Evolutionary conservation across 495 filamentous ascomycete species (phyloP).

Genomic region (Aspergillus carlsbadensis): DNA sequence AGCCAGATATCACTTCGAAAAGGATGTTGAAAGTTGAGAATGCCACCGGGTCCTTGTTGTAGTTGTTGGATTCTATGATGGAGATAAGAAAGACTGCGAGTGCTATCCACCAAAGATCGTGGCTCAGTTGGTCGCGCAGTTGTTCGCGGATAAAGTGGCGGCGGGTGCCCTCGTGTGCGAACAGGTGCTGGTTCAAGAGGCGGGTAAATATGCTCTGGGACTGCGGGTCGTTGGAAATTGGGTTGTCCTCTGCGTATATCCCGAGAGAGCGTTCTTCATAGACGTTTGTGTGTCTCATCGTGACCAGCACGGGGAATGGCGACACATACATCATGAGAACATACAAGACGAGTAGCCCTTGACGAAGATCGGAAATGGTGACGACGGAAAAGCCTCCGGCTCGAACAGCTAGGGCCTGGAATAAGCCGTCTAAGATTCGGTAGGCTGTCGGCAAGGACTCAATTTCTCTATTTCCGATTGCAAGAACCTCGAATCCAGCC

Average conservation of each 20-base stretch:
- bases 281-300: constrained; percentile 69
- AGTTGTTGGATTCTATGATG: constrained; percentile 69
- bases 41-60: constrained; percentile 61
- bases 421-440: constrained; percentile 74
- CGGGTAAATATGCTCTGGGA: constrained; percentile 25
- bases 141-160: constrained; percentile 61
- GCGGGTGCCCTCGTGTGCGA: constrained; percentile 34
- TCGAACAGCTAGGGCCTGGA: constrained; percentile 81
- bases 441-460: constrained; percentile 53
- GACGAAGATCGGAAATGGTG: constrained; percentile 64
- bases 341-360: constrained; percentile 76
- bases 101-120: constrained; percentile 86
- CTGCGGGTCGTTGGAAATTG: constrained; percentile 15
- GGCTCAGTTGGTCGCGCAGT: constrained; percentile 75
- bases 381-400: constrained; percentile 85
- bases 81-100: constrained; percentile 71
- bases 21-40: constrained; percentile 83
- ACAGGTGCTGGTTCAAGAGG: constrained; percentile 24
- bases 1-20: constrained; percentile 81
- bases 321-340: constrained; percentile 90
- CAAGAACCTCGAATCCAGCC: constrained; percentile 76
- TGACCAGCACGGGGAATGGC: constrained; percentile 57
- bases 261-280: constrained; percentile 75
- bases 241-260: constrained; percentile 53
- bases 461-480: constrained; percentile 68